A percentile compares a stretch with the other conserved stretches of the same genome.
phyloP scores from a whole-genome alignment of 164 flowering plant genomes.

The Chloranthus sessilifolius region DNA sequence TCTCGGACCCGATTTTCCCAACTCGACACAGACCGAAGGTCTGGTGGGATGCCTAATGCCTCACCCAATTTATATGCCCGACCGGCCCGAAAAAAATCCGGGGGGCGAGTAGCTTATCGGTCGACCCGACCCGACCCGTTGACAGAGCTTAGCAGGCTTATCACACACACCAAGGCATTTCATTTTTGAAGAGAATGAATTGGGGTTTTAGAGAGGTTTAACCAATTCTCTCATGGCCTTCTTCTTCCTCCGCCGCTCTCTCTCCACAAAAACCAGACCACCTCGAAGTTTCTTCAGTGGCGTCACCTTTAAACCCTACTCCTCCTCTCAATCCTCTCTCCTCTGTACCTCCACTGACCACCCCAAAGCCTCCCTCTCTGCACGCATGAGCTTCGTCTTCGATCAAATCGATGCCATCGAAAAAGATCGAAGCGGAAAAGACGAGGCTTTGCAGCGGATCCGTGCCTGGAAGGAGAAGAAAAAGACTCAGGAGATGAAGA shows the following conservation, averaged over 20 bases:
- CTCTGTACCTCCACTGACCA: slow-evolving; percentile 9
- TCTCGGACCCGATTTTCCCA: too few species aligned
- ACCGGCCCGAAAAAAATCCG: too few species aligned
- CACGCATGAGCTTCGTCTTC: slow-evolving; percentile 90
- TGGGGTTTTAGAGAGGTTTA: too few species aligned
- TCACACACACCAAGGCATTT: too few species aligned
- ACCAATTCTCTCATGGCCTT: slow-evolving; percentile 26
- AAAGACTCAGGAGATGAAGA: slow-evolving; percentile 12
- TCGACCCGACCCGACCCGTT: too few species aligned
- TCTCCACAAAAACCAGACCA: not conserved
- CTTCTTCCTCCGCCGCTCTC: slow-evolving; percentile 26
- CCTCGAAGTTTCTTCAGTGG: slow-evolving; percentile 6
- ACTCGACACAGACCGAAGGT: too few species aligned
- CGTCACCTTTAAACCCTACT: slow-evolving; percentile 17
- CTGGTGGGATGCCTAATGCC: too few species aligned
- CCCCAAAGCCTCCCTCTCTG: slow-evolving; percentile 47
- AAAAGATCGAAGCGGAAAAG: slow-evolving; percentile 49
- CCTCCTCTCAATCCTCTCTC: slow-evolving; percentile 21
- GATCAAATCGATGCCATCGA: slow-evolving; percentile 93
- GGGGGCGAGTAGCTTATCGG: too few species aligned
- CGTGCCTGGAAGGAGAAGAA: slow-evolving; percentile 81
- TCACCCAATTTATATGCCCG: too few species aligned
- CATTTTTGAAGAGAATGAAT: too few species aligned
- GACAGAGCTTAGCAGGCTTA: too few species aligned
- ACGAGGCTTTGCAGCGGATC: slow-evolving; percentile 75